These are phyloP conservation scores for Suillus fuscotomentosus DNA, from an alignment of 768 basidiomycete species.

Conservation along the genomic window DNA sequence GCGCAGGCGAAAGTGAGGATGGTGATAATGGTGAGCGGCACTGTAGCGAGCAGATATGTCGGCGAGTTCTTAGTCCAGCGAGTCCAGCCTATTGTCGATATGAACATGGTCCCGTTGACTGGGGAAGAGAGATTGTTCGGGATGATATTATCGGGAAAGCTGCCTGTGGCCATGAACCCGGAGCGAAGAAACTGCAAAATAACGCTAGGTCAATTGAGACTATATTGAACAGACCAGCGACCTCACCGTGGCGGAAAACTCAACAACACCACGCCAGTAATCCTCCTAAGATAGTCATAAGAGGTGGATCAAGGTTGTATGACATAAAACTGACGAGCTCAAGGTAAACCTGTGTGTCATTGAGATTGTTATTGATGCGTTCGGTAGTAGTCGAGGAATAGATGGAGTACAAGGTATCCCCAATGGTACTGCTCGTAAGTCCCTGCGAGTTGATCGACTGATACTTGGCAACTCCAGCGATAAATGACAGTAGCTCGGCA, in stretches of 20 bases:
- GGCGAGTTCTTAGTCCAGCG: conserved; percentile 1
- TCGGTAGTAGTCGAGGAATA: background rate
- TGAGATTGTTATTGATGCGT: background rate
- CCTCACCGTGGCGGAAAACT: conserved; percentile 8
- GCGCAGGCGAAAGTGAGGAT: background rate
- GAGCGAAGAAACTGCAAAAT: conserved; percentile 8
- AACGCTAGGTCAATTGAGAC: background rate
- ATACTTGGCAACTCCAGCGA: conserved; percentile 9
- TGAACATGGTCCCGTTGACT: conserved; percentile 6
- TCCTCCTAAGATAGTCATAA: conserved; percentile 2
- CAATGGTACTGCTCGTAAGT: conserved; percentile 14
- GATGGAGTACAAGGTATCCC: conserved; percentile 18
- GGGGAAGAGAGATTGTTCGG: conserved; percentile 3
- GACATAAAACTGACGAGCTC: background rate
- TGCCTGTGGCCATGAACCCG: conserved; percentile 1
- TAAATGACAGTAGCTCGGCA: conserved; percentile 11
- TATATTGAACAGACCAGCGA: background rate
- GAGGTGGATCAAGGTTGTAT: background rate
- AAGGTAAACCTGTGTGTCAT: background rate
- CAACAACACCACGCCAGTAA: conserved; percentile 10
- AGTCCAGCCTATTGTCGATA: conserved; percentile 8
- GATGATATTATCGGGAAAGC: background rate
- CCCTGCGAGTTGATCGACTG: conserved; percentile 14
- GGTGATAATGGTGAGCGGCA: background rate
- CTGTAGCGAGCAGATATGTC: conserved; percentile 3